Conservation (phyloP, 2,329 filamentous ascomycete genomes). For the Cadophora sp. region DNA sequence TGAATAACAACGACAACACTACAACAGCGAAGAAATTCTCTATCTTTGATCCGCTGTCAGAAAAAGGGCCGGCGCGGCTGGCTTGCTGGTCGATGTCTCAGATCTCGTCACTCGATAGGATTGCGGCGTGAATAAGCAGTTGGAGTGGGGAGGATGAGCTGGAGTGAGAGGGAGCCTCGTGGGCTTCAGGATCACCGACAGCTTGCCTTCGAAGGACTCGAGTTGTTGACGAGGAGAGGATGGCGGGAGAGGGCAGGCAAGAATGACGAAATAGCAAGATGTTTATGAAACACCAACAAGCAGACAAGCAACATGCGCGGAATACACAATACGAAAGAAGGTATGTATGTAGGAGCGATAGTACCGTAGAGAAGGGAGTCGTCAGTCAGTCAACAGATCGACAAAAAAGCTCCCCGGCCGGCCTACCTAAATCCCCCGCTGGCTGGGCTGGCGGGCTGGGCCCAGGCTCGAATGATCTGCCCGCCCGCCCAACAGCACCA, state of each 20-base stretch:
- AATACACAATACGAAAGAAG: neutral
- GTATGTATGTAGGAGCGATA: slow-evolving; percentile 1
- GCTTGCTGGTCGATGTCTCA: slow-evolving; percentile 3
- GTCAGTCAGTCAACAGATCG: slow-evolving; percentile 28
- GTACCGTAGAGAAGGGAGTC: slow-evolving; percentile 10
- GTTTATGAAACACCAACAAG: slow-evolving; percentile 4
- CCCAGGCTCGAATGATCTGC: slow-evolving; percentile 21
- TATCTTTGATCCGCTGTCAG: slow-evolving; percentile 9
- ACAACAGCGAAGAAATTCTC: neutral
- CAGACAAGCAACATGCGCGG: neutral
- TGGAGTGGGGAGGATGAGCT: slow-evolving; percentile 3
- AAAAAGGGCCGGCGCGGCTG: neutral
- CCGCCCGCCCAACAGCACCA: slow-evolving; percentile 1
- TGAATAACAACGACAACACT: slow-evolving; percentile 15
- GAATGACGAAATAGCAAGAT: no score
- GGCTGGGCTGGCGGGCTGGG: slow-evolving; percentile 3
- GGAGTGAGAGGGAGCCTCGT: slow-evolving; percentile 16
- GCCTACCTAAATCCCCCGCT: slow-evolving; percentile 14
- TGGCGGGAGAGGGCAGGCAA: neutral
- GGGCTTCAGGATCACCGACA: slow-evolving; percentile 10
- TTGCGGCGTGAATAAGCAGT: slow-evolving; percentile 6
- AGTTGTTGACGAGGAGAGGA: no score
- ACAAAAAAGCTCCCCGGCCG: slow-evolving; percentile 25
- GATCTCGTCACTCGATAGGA: slow-evolving; percentile 9
- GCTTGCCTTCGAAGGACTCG: slow-evolving; percentile 1